These are phyloP conservation scores for Sparassis latifolia DNA, from an alignment of 1,284 basidiomycete genomes.

Conservation along the genomic window DNA sequence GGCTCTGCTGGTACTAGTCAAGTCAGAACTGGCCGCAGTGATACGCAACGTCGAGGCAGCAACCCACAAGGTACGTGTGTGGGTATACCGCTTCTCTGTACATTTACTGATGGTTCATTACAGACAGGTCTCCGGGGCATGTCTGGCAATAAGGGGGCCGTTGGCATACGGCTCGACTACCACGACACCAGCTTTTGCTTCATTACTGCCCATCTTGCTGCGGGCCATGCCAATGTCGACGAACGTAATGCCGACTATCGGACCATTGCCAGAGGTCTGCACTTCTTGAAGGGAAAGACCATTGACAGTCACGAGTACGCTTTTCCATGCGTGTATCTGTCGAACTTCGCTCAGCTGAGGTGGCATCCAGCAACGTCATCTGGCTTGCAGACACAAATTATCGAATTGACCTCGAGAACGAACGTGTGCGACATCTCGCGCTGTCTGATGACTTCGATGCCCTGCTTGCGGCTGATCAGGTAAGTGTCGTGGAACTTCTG, in stretches of 20 bases:
- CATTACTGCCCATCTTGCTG: conserved; percentile 92
- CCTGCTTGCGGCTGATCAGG: conserved; percentile 82
- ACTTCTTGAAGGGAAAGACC: conserved; percentile 85
- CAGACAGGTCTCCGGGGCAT: conserved; percentile 95
- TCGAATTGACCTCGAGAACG: conserved; percentile 83
- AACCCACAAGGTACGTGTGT: conserved; percentile 70
- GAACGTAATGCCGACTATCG: conserved; percentile 92
- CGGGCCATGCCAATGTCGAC: conserved; percentile 84
- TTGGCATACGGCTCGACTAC: conserved; percentile 88
- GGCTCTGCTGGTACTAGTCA: conserved; percentile 83
- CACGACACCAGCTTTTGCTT: conserved; percentile 92
- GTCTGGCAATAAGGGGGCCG: conserved; percentile 96
- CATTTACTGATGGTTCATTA: neutral
- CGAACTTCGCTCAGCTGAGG: neutral
- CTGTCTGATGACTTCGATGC: conserved; percentile 62
- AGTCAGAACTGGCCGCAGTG: conserved; percentile 65
- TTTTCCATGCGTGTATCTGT: neutral
- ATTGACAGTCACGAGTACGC: conserved; percentile 87
- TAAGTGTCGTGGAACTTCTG: conserved; percentile 21
- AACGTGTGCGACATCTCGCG: conserved; percentile 65
- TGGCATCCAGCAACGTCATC: conserved; percentile 62
- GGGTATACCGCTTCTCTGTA: neutral
- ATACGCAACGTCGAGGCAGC: conserved; percentile 91
- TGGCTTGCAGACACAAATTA: conserved; percentile 98
- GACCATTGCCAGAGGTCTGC: conserved; percentile 79